Percentiles rank a stretch among this genome's conserved stretches.
Conservation (phyloP, 1,139 yeast genomes). For the Yamadazyma siamensis region DNA sequence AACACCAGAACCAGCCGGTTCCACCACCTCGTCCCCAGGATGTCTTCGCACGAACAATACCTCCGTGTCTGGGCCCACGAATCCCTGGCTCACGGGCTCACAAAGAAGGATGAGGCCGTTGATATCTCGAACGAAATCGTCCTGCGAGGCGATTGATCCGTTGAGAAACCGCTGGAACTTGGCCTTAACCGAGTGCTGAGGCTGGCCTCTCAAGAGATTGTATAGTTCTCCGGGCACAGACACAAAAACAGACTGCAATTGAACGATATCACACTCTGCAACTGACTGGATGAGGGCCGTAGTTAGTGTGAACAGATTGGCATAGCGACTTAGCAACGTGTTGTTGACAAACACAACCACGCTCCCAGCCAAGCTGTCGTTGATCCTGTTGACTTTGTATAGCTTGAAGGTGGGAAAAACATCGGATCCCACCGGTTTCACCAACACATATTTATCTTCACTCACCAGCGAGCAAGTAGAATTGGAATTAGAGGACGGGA, state of each 20-base stretch:
- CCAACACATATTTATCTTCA: slow-evolving; percentile 22
- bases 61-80: slow-evolving; percentile 37
- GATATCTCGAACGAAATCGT: slow-evolving; percentile 35
- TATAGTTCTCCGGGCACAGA: slow-evolving; percentile 47
- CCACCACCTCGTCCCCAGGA: too few relatives aligned
- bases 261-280: slow-evolving; percentile 22
- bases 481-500: slow-evolving; percentile 13
- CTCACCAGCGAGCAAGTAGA: slow-evolving; percentile 7
- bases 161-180: slow-evolving; percentile 26
- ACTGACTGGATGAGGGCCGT: slow-evolving; percentile 32
- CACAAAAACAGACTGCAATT: slow-evolving; percentile 32
- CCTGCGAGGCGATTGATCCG: slow-evolving; percentile 34
- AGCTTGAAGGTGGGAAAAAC: slow-evolving; percentile 33
- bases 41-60: slow-evolving; percentile 48
- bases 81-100: slow-evolving; percentile 75
- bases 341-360: slow-evolving; percentile 38
- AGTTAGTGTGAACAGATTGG: slow-evolving; percentile 33
- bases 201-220: slow-evolving; percentile 27
- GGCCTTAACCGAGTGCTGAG: slow-evolving; percentile 24
- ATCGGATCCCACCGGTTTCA: slow-evolving; percentile 43
- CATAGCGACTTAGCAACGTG: slow-evolving; percentile 29
- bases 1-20: too few relatives aligned
- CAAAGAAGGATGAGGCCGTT: slow-evolving; percentile 56
- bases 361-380: slow-evolving; percentile 16
- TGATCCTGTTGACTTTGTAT: slow-evolving; percentile 33